Evolutionary conservation across 208 protist species (phyloP).

Genomic region (Spongospora subterranea): DNA sequence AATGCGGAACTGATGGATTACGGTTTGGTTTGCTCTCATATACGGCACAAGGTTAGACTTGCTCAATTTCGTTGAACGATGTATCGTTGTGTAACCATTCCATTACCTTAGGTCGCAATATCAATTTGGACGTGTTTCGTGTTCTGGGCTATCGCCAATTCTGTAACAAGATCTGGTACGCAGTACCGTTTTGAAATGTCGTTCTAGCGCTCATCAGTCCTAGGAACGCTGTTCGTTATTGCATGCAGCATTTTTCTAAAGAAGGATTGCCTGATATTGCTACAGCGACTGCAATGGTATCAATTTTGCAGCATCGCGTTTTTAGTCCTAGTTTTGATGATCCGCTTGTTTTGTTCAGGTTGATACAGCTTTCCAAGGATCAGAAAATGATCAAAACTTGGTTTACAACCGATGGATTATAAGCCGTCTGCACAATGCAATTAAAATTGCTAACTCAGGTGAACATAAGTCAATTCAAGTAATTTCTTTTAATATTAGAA

Average conservation of each 20-base stretch:
- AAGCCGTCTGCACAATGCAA: conserved; percentile 29
- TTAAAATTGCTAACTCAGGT: not conserved
- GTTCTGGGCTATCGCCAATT: conserved; percentile 96
- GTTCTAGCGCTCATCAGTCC: not conserved
- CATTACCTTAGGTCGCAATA: conserved; percentile 14
- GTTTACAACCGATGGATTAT: conserved; percentile 50
- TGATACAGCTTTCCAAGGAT: not conserved
- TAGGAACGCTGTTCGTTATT: conserved; percentile 60
- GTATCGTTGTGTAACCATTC: not conserved
- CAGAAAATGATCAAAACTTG: not conserved
- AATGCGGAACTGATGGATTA: conserved; percentile 98
- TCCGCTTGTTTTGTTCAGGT: not conserved
- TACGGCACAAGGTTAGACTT: conserved; percentile 76
- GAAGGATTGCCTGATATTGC: not conserved
- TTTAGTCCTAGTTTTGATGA: not conserved
- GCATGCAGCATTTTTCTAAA: conserved; percentile 59
- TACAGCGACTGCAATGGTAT: not conserved
- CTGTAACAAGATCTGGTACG: conserved; percentile 99
- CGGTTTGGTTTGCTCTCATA: conserved; percentile 97
- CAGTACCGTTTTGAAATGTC: conserved; percentile 72
- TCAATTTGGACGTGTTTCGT: conserved; percentile 96
- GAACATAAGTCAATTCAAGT: not conserved
- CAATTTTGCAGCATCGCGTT: not conserved
- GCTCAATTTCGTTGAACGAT: not conserved
- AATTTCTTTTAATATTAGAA: not conserved